Percentiles rank a stretch among this genome's conserved stretches.
phyloP scores from a whole-genome alignment of 2,329 filamentous ascomycete species.

The Aspergillus uvarum region DNA sequence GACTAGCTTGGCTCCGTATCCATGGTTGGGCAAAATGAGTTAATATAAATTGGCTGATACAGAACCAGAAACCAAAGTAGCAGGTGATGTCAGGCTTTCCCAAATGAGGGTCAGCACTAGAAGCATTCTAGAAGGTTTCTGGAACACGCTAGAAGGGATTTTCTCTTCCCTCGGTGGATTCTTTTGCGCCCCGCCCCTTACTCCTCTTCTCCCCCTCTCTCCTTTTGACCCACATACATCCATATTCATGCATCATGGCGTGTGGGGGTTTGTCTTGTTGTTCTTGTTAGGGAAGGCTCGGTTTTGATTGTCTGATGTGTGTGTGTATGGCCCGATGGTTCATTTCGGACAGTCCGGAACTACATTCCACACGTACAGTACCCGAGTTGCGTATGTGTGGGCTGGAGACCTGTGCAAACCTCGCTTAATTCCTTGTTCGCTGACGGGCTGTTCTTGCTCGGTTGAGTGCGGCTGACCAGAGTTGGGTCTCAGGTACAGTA shows the following conservation, averaged over 20 bases:
- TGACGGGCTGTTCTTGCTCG: not conserved
- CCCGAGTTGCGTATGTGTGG: not conserved
- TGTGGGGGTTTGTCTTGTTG: not conserved
- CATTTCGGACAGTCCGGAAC: not conserved
- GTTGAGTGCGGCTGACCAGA: not conserved
- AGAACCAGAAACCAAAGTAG: not conserved
- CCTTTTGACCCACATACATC: not conserved
- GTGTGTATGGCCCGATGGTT: not conserved
- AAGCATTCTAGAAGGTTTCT: conserved; percentile 35
- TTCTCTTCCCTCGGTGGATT: not conserved
- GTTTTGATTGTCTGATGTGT: not conserved
- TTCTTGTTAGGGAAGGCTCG: no score
- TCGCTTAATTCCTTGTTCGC: not conserved
- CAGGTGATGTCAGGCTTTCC: not conserved
- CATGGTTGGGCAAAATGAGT: conserved; percentile 20
- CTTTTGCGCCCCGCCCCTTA: not conserved
- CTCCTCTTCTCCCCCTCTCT: not conserved
- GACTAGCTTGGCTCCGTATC: conserved; percentile 8
- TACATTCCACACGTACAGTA: not conserved
- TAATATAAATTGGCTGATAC: conserved; percentile 14
- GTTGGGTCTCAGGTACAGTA: not conserved
- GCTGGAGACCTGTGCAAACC: not conserved
- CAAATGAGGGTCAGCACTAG: conserved; percentile 20
- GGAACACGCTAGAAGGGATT: conserved; percentile 28
- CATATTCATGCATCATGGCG: not conserved